Evolutionary conservation across 2,329 filamentous ascomycete species (phyloP).

Genomic region (Phialocephala subalpina): DNA sequence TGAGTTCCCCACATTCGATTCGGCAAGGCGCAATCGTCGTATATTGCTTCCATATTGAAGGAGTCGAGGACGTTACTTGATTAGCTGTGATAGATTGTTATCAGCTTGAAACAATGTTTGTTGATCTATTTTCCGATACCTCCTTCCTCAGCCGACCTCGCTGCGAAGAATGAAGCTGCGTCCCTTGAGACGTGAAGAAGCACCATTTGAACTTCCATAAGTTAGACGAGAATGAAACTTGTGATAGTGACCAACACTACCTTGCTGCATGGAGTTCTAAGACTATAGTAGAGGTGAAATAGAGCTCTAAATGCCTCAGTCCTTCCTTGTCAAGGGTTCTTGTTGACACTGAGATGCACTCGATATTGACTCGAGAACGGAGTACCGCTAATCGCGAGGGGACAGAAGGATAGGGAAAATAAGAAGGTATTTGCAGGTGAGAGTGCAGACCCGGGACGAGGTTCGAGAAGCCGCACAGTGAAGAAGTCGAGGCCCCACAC

Average conservation of each 20-base stretch:
- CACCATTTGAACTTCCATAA: background rate
- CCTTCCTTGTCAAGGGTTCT: too few species aligned
- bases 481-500: background rate
- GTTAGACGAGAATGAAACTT: too few species aligned
- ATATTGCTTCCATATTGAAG: background rate
- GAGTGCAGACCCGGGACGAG: background rate
- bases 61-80: background rate
- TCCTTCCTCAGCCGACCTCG: background rate
- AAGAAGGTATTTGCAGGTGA: background rate
- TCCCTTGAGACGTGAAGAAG: background rate
- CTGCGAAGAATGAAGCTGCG: background rate
- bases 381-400: too few species aligned
- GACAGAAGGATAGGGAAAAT: too few species aligned
- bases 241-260: too few species aligned
- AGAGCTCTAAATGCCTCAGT: too few species aligned
- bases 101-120: background rate
- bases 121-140: background rate
- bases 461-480: background rate
- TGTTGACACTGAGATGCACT: too few species aligned
- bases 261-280: too few species aligned
- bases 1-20: constrained; percentile 4
- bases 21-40: background rate
- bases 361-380: too few species aligned
- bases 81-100: background rate
- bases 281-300: too few species aligned